phyloP scores from a whole-genome alignment of 768 basidiomycete species.

The Termitomyces sp. region DNA sequence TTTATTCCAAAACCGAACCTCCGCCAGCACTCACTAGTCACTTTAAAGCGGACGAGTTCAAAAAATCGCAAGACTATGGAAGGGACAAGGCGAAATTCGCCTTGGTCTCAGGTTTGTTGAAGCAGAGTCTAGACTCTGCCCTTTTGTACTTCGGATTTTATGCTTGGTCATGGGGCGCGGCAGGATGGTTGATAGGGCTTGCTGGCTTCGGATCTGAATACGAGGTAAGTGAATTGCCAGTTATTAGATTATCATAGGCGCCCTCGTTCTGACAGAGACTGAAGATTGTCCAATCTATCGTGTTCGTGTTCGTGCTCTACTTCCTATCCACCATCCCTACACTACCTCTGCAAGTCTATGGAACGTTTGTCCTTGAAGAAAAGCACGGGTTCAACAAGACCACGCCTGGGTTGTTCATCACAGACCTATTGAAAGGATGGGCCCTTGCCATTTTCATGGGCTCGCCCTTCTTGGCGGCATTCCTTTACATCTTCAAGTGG shows the following conservation, averaged over 20 bases:
- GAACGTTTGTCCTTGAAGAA: constrained; percentile 92
- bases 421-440: constrained; percentile 81
- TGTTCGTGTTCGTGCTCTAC: constrained; percentile 65
- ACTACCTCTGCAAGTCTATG: constrained; percentile 75
- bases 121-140: constrained; percentile 62
- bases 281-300: constrained; percentile 81
- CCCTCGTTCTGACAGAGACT: background rate
- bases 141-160: constrained; percentile 76
- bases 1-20: constrained; percentile 71
- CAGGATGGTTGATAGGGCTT: constrained; percentile 43
- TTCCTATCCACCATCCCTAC: constrained; percentile 60
- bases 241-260: background rate
- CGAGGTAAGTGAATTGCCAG: constrained; percentile 45
- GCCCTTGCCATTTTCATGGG: constrained; percentile 65
- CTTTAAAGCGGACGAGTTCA: constrained; percentile 65
- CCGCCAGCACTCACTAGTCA: constrained; percentile 65
- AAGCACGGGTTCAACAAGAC: constrained; percentile 98
- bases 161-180: constrained; percentile 74
- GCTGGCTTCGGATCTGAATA: constrained; percentile 67
- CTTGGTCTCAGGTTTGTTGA: constrained; percentile 66
- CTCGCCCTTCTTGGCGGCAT: constrained; percentile 78
- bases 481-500: constrained; percentile 89
- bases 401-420: constrained; percentile 65
- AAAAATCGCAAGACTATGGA: constrained; percentile 90
- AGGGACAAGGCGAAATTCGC: constrained; percentile 85